Conservation (phyloP, 306 rosid genomes). For the Trifolium repens region DNA sequence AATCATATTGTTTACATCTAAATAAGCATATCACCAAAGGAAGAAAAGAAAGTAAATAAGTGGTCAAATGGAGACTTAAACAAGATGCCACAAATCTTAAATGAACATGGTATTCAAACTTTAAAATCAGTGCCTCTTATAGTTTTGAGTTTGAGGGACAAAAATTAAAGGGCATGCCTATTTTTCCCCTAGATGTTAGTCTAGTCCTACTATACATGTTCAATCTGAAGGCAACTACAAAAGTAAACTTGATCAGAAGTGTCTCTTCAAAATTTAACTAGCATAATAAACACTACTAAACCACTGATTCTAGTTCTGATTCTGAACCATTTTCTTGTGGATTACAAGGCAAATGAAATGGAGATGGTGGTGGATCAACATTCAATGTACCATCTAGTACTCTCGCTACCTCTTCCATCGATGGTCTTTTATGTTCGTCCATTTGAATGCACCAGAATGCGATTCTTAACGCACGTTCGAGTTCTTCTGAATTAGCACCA, state of each 20-base stretch:
- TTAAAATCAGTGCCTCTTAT: conserved; percentile 30
- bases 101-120: conserved; percentile 36
- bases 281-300: conserved; percentile 24
- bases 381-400: conserved; percentile 70
- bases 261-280: conserved; percentile 37
- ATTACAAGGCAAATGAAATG: conserved; percentile 50
- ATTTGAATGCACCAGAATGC: conserved; percentile 86
- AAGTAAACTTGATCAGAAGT: conserved; percentile 7
- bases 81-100: conserved; percentile 30
- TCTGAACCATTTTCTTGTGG: conserved; percentile 47
- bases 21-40: not conserved
- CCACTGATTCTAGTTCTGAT: conserved; percentile 30
- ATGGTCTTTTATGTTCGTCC: conserved; percentile 65
- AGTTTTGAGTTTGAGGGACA: not conserved
- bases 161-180: conserved; percentile 23
- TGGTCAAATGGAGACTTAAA: not conserved
- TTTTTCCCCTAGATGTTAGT: conserved; percentile 51
- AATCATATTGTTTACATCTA: not conserved
- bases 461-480: conserved; percentile 66
- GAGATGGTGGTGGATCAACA: conserved; percentile 79
- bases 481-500: conserved; percentile 50
- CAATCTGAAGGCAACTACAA: conserved; percentile 37
- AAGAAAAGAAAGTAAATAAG: not conserved
- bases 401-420: conserved; percentile 80
- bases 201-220: conserved; percentile 60